Base-by-base conservation (phyloP, 2,329 filamentous ascomycete genomes). In the Epichloe baconii region DNA sequence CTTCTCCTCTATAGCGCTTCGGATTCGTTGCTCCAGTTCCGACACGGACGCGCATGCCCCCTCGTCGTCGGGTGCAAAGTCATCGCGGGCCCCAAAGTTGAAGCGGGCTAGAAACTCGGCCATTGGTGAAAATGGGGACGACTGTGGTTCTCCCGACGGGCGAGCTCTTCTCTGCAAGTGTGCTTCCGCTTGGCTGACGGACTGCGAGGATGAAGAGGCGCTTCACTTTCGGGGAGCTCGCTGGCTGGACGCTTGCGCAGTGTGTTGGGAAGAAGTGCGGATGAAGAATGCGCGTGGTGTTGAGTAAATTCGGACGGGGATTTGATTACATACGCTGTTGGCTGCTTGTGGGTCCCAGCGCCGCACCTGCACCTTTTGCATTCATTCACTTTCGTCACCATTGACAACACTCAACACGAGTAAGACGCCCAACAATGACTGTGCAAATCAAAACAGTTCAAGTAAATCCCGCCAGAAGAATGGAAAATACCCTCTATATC, bases 11-110 rank as follows among this genome's bases (percentile, higher is more conserved):
- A 79, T 60, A 0, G 69, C 54, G 7, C 61, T 58, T 38, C 66
- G 66, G 23, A 82, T 62, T n/a, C 70, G 69, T 21, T 57, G 56
- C 55, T 73, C 68, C 6, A 81, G 62, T 31, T 80, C 74, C 17
- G 73, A 69, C 44, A 66, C 52, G 15, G 66, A 67, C 37, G 56
- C 54, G 58, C 66, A 70, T 36, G 59, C 54, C 41, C 54, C 52
- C 31, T 59, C 54, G 31, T 54, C 56, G 21, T 59, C 31, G 31
- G 31, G 55, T 19, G 54, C 52, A n/a, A 57, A 54, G 11, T 56
- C 52, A 35, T 61, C 58, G 46, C 55, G 52, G 23, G 48, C 48
- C 42, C 57, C 59, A 43, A 70, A 58, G 45, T 62, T 61, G 57
- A 69, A 65, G 57, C 64, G 66, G 47, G 65, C 62, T 6, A 70